phyloP scores from a whole-genome alignment of 2,329 filamentous ascomycete genomes.

The Xylaria sp. region DNA sequence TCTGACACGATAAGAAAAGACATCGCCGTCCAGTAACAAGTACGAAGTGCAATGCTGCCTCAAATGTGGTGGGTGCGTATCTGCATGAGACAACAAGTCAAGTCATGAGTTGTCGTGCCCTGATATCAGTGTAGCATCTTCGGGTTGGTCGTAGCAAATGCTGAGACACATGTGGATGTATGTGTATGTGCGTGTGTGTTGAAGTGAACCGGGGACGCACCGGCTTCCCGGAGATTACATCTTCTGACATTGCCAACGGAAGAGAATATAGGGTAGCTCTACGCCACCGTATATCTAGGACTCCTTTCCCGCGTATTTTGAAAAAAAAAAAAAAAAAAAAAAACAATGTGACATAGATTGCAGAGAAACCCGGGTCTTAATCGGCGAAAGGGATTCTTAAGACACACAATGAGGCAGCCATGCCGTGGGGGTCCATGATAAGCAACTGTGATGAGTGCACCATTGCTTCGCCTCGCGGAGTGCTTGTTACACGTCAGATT shows the following conservation, averaged over 20 bases:
- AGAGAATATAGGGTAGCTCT: neutral
- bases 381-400: neutral
- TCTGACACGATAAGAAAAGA: conserved; percentile 13
- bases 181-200: neutral
- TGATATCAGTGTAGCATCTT: conserved; percentile 20
- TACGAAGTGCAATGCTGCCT: conserved; percentile 14
- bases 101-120: conserved; percentile 10
- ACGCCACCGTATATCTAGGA: conserved; percentile 17
- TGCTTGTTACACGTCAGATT: conserved; percentile 14
- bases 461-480: neutral
- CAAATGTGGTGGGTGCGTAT: conserved; percentile 4
- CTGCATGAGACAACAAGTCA: conserved; percentile 25
- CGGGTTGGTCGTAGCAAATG: neutral
- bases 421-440: conserved; percentile 29
- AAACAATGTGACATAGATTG: conserved; percentile 17
- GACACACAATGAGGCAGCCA: conserved; percentile 9
- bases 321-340: neutral
- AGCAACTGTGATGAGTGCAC: conserved; percentile 6
- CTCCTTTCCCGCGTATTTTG: neutral
- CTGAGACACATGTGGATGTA: neutral
- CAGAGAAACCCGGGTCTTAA: neutral
- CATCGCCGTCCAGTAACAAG: conserved; percentile 3
- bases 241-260: neutral
- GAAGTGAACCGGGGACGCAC: neutral
- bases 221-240: conserved; percentile 14